A percentile compares a stretch with the other conserved stretches of the same genome.
phyloP scores from a whole-genome alignment of 306 rosid genomes.

The Prosopis cineraria region DNA sequence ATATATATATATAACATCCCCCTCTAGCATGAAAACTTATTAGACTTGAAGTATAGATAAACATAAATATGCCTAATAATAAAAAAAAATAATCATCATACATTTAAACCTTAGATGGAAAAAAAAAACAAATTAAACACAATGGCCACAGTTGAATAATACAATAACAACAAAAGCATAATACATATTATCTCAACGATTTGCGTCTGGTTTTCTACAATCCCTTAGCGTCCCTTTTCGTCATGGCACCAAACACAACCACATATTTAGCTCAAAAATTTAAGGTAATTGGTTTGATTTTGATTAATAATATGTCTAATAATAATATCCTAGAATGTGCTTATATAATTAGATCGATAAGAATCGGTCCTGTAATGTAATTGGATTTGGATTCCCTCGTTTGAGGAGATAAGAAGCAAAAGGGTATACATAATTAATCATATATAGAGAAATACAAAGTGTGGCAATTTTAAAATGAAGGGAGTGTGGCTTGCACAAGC shows the following conservation, averaged over 20 bases:
- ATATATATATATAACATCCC: no score
- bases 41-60: no score
- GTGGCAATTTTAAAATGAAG: not conserved
- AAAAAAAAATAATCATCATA: no score
- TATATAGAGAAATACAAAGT: not conserved
- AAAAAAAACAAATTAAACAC: no score
- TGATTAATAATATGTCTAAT: not conserved
- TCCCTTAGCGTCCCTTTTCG: not conserved
- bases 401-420: not conserved
- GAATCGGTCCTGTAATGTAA: not conserved
- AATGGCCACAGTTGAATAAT: not conserved
- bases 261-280: not conserved
- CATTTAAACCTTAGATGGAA: no score
- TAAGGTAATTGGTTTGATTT: not conserved
- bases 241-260: not conserved
- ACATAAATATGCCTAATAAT: no score
- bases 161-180: not conserved
- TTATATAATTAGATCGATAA: not conserved
- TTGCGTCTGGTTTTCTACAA: not conserved
- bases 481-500: constrained; percentile 6
- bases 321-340: not conserved
- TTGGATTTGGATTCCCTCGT: not conserved
- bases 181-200: not conserved
- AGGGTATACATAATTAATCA: not conserved
- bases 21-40: no score